Conservation (phyloP, 192 early-diverging fungal species). For the Rhizophlyctis rosea region DNA sequence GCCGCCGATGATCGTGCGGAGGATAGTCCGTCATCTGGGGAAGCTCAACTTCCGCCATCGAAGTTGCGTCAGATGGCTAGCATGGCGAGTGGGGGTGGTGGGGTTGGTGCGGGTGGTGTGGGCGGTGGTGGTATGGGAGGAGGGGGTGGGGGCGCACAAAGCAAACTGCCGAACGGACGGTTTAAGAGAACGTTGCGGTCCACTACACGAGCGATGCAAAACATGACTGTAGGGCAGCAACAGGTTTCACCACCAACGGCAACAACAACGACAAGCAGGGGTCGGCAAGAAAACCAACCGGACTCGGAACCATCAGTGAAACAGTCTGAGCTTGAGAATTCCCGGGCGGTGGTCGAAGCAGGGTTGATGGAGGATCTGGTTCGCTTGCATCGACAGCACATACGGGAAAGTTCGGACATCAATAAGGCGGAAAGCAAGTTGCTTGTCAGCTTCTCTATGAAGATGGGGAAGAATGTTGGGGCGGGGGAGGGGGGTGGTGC, state of each 20-base stretch:
- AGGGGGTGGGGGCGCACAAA: no score
- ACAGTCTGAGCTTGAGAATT: no score
- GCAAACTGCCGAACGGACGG: neutral
- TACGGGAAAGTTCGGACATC: conserved; percentile 46
- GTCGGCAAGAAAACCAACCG: no score
- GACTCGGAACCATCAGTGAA: no score
- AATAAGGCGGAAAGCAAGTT: conserved; percentile 46
- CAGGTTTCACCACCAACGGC: no score
- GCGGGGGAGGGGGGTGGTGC: no score
- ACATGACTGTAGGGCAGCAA: neutral
- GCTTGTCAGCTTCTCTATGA: conserved; percentile 50
- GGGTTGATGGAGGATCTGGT: conserved; percentile 42
- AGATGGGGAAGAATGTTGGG: conserved; percentile 27
- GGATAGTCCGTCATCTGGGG: neutral
- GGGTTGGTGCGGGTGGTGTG: neutral
- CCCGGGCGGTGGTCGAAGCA: conserved; percentile 11
- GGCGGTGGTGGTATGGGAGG: no score
- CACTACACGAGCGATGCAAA: neutral
- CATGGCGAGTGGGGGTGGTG: neutral
- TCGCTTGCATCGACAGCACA: conserved; percentile 45
- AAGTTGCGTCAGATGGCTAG: neutral
- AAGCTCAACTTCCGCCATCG: neutral
- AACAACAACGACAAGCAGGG: no score
- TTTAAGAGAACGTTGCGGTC: neutral
- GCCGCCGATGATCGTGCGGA: conserved; percentile 20